phyloP scores from a whole-genome alignment of 192 early-diverging fungal species.

The Podila minutissima region DNA sequence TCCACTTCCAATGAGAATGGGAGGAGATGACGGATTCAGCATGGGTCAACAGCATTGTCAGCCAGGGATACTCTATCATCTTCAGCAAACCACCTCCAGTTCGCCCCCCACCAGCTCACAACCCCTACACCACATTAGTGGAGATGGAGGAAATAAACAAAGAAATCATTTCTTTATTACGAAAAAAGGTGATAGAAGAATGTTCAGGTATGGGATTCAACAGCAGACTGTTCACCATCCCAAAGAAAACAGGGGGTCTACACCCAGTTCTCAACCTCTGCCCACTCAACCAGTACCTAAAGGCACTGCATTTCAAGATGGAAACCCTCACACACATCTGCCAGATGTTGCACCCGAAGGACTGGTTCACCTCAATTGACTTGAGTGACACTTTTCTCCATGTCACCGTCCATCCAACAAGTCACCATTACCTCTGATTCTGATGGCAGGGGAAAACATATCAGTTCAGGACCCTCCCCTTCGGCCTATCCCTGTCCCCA shows the following conservation, averaged over 20 bases:
- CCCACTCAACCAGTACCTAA: conserved; percentile 6
- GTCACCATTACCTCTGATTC: conserved; percentile 25
- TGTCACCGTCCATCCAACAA: conserved; percentile 7
- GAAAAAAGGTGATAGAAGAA: background rate
- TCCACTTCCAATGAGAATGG: conserved; percentile 10
- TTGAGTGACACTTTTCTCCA: conserved; percentile 43
- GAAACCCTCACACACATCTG: conserved; percentile 10
- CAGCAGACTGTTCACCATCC: conserved; percentile 4
- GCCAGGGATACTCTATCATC: no score
- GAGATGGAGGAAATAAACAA: background rate
- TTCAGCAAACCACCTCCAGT: background rate
- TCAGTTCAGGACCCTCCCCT: conserved; percentile 35
- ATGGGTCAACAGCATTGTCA: no score
- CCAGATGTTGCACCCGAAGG: background rate
- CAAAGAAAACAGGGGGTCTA: conserved; percentile 15
- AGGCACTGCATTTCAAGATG: conserved; percentile 11
- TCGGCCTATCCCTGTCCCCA: conserved; percentile 22
- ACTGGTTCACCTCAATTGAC: conserved; percentile 28
- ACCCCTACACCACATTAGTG: no score
- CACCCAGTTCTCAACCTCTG: conserved; percentile 13
- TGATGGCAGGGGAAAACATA: conserved; percentile 17
- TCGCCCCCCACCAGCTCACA: background rate
- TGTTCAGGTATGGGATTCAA: background rate
- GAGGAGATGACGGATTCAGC: conserved; percentile 2
- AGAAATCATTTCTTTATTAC: background rate